phyloP scores from a whole-genome alignment of 768 basidiomycete species.

The Fomitopsis pulvina region DNA sequence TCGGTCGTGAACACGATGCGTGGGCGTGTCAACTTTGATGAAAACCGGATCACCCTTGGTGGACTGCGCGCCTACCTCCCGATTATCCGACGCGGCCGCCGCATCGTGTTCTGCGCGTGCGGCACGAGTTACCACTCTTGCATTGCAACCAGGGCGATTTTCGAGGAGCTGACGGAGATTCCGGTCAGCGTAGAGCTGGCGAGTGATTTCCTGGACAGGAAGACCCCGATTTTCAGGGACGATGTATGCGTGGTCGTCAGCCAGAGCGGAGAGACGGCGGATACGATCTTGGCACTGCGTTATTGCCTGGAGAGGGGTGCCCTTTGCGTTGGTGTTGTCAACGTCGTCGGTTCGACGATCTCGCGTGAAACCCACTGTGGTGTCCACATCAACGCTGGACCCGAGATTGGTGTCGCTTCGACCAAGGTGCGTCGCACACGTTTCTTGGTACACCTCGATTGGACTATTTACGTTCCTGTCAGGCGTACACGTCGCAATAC shows the following conservation, averaged over 20 bases:
- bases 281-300: constrained; percentile 91
- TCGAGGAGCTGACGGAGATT: constrained; percentile 98
- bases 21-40: constrained; percentile 98
- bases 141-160: constrained; percentile 93
- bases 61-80: constrained; percentile 92
- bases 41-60: constrained; percentile 84
- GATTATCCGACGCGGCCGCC: constrained; percentile 90
- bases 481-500: constrained; percentile 99
- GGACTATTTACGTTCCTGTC: not conserved
- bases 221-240: constrained; percentile 99
- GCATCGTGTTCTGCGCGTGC: constrained; percentile 97
- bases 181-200: constrained; percentile 96
- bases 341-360: constrained; percentile 96
- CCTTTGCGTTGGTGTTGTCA: constrained; percentile 94
- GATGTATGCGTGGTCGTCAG: constrained; percentile 95
- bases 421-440: constrained; percentile 62
- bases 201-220: constrained; percentile 96
- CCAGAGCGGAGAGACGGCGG: constrained; percentile 98
- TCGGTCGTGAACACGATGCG: constrained; percentile 99
- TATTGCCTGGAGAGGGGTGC: constrained; percentile 98
- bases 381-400: constrained; percentile 99
- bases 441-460: not conserved
- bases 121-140: constrained; percentile 98
- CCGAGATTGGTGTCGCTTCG: constrained; percentile 98
- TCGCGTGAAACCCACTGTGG: constrained; percentile 98